Base-by-base conservation (phyloP, 1,284 basidiomycete genomes). In the Schizophyllum commune region DNA sequence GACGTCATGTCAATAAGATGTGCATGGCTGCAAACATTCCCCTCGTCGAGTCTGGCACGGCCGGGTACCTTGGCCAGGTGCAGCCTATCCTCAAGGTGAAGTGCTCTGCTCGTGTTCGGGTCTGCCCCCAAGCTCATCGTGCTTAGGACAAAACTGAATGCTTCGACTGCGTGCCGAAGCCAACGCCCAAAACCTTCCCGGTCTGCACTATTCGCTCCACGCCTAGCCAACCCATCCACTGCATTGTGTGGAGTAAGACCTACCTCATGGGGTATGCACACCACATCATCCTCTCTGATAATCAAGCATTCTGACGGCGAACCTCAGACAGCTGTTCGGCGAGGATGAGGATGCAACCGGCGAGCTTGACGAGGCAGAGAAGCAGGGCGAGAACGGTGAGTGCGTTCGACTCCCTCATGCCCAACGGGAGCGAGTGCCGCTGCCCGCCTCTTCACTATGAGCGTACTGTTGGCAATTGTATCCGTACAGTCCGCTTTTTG, bases 191-290 rank as follows among this genome's bases (percentile, higher is more conserved):
- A 73, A 91, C 92, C 0, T 99, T 94, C 71, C 96, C 97, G 0
- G 96, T 99, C 1, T 99, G 97, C 75, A 99, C 97, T 0, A 99
- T 99, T 68, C 89, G 97, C 56, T 95, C 94, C 1, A 99, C 97
- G 0, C 97, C 97, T 0, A 95, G 92, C 60, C 94, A 96, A 65
- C 95, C 97, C 0, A 97, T 99, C 57, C 97, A 99, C 71, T 99
- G 96, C 71, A 98, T 99, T 61, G 96, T 98, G 0, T 99, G 97
- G 97, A 95, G 94, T 33, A 99, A 99, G 74, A 96, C 87, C 67
- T 99, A 98, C 77, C 86, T 99, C n/a, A 86, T 99, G 67, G 87
- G 89, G 94, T 94, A 67, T 72, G 89, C 76, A n/a, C 19, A 52
- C 32, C 56, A n/a, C 54, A 5, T 55, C 9, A 27, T 33, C 15